Base-by-base conservation (phyloP, 1,284 basidiomycete genomes). In the Ceratobasidium sp. region DNA sequence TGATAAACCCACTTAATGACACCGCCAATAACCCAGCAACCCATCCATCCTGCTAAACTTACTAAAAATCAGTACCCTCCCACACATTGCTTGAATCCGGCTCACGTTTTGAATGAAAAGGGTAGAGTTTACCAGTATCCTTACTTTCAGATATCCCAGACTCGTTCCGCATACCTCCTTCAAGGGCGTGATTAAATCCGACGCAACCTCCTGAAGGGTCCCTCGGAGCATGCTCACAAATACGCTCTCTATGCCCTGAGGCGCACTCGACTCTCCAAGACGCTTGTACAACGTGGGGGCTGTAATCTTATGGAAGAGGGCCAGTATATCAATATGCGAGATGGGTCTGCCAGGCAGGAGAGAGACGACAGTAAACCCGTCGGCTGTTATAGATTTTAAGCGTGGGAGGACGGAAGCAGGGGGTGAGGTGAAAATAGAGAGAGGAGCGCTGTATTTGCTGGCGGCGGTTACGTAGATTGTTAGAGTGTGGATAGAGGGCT, bases 171-270 rank as follows among this genome's bases (percentile, higher is more conserved):
- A 70, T 11, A 70, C 67, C 16, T 44, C 54, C 18, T 14, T 55
- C 1, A 59, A 44, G 7, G 28, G 57, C n/a, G 44, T 59, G 18
- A 70, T 59, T 26, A 70, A 58, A 49, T 70, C 67, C 11, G 55
- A 70, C 28, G 55, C 67, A 28, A 30, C 67, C 2, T 54, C 58
- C 67, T 54, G 58, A 38, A 70, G 58, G n/a, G n/a, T n/a, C n/a
- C n/a, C 41, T 58, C 58, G 43, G 44, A 28, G 54, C 49, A 70
- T 58, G 30, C 43, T 49, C 50, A 57, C 67, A 3, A 55, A 46
- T n/a, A 70, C 43, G 30, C 32, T 46, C 30, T 70, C 41, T 21
- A 70, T 35, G 14, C 67, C 67, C 6, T 28, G 43, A 1, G 67
- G 67, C 4, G 67, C 67, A 35, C 23, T 70, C n/a, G 54, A 58